phyloP scores from a whole-genome alignment of 768 basidiomycete genomes.

The Mycena kentingensis region DNA sequence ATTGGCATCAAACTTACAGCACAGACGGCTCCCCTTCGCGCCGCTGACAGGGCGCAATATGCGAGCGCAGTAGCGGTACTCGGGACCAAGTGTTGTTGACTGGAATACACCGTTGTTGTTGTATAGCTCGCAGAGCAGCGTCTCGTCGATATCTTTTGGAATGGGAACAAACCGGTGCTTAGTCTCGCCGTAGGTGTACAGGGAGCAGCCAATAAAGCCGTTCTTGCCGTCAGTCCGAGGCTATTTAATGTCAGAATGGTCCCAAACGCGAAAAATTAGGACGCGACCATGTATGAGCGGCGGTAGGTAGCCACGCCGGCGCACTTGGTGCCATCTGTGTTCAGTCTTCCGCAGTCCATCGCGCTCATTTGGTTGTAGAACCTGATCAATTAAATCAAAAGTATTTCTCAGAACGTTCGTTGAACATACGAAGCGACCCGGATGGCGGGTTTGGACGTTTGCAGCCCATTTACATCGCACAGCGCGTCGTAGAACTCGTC shows the following conservation, averaged over 20 bases:
- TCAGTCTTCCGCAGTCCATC: background rate
- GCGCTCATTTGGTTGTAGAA: conserved; percentile 8
- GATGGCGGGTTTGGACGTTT: background rate
- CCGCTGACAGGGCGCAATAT: background rate
- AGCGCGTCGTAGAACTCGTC: conserved; percentile 1
- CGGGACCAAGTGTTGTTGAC: background rate
- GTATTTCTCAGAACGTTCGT: background rate
- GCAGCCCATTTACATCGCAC: conserved; percentile 7
- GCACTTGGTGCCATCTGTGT: background rate
- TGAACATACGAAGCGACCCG: conserved; percentile 3
- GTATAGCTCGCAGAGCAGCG: background rate
- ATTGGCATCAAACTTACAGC: no score
- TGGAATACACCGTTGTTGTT: background rate
- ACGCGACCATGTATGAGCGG: background rate
- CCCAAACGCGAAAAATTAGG: background rate
- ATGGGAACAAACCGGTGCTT: background rate
- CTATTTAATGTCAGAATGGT: background rate
- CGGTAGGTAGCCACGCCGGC: background rate
- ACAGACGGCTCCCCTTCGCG: background rate
- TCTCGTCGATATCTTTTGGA: background rate
- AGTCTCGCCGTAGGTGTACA: background rate
- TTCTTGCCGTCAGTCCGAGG: background rate
- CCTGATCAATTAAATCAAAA: conserved; percentile 1
- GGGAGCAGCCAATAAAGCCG: background rate
- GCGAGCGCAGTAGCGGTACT: background rate